Base-by-base conservation (phyloP, 2,329 filamentous ascomycete genomes). In the Dothideomycetidae sp. region DNA sequence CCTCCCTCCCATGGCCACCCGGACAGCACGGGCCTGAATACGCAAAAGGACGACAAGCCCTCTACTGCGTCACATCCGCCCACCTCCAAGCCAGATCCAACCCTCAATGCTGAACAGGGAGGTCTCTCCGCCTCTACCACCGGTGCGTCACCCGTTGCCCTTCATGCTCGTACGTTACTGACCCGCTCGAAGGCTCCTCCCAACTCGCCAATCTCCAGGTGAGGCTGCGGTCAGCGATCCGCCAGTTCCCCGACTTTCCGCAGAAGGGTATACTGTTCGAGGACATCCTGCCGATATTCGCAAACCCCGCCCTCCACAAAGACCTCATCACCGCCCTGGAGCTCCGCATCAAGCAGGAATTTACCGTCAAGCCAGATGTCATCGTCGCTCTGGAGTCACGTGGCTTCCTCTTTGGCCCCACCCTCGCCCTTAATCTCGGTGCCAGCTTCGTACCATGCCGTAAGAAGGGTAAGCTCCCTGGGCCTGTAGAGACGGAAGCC, bases 401-500 rank as follows among this genome's bases (percentile, higher is more conserved):
- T 43, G 90, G 90, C 45, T 98, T 96, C 63, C 71, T 98, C 49
- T 94, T 98, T 57, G 90, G 90, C 10, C 90, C 90, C 26, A 78
- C 78, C 43, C 69, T 98, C 47, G 90, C 90, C 33, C 66, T 94
- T 60, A 72, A 75, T 45, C 68, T 96, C 42, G 81, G 80, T 46
- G 81, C 85, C 26, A 73, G 74, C 45, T 98, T 98, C 58, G 90
- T 92, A 43, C 85, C 90, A 11, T 85, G 96, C 44, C 73, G 90
- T 55, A 98, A 98, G 72, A 66, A 79, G 69, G 90, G 90, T 58
- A 98, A 98, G 72, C 73, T 98, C 49, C 90, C 90, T 5, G 90
- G 90, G 19, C 77, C 81, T 42, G 31, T 81, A 52, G 77, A 81
- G 54, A 92, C 82, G 39, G 85, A 85, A 48, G 71, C 71, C 49